These are phyloP conservation scores for Pythium brassicae DNA, from an alignment of 352 stramenopile species.

Conservation along the genomic window DNA sequence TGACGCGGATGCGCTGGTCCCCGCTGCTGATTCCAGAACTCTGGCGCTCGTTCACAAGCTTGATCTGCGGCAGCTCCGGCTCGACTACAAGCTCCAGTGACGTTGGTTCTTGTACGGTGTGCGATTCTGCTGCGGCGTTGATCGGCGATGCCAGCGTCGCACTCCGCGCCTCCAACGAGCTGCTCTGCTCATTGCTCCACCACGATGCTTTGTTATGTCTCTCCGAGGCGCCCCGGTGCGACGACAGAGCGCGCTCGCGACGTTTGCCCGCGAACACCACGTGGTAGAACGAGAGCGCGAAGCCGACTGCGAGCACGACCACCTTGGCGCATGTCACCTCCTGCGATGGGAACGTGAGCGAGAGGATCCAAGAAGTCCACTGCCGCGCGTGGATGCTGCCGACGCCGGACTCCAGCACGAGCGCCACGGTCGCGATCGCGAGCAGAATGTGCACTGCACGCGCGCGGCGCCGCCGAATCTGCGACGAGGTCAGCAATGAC, in stretches of 20 bases:
- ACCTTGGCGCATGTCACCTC: conserved; percentile 42
- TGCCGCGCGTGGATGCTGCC: neutral
- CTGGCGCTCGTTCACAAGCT: conserved; percentile 26
- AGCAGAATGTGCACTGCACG: conserved; percentile 12
- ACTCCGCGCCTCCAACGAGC: neutral
- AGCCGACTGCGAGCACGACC: conserved; percentile 26
- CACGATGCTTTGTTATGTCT: neutral
- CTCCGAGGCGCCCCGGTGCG: neutral
- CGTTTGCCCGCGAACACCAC: conserved; percentile 9
- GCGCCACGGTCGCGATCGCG: conserved; percentile 1
- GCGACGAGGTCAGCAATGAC: conserved; percentile 2
- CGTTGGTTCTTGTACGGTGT: neutral
- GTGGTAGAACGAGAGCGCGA: conserved; percentile 40
- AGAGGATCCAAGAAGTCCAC: conserved; percentile 22
- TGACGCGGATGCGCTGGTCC: conserved; percentile 11
- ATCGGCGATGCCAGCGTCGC: neutral
- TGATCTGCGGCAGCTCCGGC: conserved; percentile 25
- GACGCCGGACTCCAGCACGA: conserved; percentile 1
- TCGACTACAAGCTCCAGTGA: conserved; percentile 1
- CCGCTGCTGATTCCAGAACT: conserved; percentile 6
- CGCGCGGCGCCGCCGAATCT: conserved; percentile 6
- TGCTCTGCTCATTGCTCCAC: neutral
- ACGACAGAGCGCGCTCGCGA: neutral
- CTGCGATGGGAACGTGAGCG: conserved; percentile 42
- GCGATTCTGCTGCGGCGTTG: neutral